Evolutionary conservation across 768 basidiomycete genomes (phyloP).

Genomic region (Amanita jacksonii): DNA sequence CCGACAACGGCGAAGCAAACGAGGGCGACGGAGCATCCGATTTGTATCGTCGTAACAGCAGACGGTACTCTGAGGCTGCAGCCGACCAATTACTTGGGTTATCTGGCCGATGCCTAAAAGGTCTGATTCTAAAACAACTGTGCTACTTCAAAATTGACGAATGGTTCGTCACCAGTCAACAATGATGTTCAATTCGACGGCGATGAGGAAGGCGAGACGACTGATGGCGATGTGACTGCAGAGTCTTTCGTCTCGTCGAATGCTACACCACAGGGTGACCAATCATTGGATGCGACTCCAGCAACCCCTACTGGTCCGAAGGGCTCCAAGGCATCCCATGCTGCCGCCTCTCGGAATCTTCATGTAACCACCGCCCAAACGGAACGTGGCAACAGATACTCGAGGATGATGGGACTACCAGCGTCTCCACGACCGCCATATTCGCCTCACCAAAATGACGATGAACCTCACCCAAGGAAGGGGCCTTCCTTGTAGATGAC

Average conservation of each 20-base stretch:
- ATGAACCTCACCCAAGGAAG: background rate
- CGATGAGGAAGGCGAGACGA: constrained; percentile 68
- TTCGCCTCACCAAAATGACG: constrained; percentile 20
- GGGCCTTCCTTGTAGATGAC: no score
- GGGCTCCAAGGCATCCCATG: constrained; percentile 43
- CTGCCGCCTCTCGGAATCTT: constrained; percentile 63
- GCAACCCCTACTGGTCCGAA: constrained; percentile 32
- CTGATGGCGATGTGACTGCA: constrained; percentile 43
- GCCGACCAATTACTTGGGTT: constrained; percentile 79
- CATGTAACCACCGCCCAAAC: constrained; percentile 45
- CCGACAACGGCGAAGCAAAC: constrained; percentile 26
- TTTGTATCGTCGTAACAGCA: constrained; percentile 64
- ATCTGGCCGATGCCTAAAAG: constrained; percentile 53
- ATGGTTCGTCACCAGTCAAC: constrained; percentile 23
- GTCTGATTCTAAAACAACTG: constrained; percentile 26
- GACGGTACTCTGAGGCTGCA: constrained; percentile 74
- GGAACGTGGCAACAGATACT: constrained; percentile 53
- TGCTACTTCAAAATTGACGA: background rate
- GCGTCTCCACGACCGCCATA: constrained; percentile 38
- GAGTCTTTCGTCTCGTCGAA: constrained; percentile 41
- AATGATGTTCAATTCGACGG: constrained; percentile 64
- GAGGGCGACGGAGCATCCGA: constrained; percentile 22
- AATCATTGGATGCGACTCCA: constrained; percentile 27
- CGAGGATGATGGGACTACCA: constrained; percentile 57
- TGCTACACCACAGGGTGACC: constrained; percentile 20